Evolutionary conservation across 179 eudicot species (phyloP), one percentile per base, ranked within the genome.

Genomic region (Spergularia azorica): DNA sequence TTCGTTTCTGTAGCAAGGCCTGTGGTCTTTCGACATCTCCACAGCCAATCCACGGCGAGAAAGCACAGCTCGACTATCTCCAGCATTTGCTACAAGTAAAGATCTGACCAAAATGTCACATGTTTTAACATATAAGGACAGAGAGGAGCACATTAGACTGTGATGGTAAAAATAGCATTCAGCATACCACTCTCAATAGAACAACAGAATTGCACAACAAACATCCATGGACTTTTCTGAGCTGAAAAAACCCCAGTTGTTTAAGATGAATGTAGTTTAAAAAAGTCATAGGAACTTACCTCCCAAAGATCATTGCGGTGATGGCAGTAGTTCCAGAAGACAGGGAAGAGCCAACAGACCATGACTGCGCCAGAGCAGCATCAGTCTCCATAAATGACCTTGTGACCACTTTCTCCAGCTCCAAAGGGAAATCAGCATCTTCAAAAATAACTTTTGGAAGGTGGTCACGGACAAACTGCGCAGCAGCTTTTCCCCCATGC

Each of bases 281-380:
- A 64, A 46, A 57, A 70, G 26, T 26, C 26, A 66, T 4, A 63
- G 63, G 56, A 17, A 46, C 64, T 79, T 79, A 96, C 99, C 98
- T 91, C 57, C 99, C 99, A 70, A 91, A 94, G 71, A 96, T 94
- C 97, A 96, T 96, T 70, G 99, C 99, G 73, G 98, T 90, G 71
- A 96, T 89, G 41, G 97, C 99, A 73, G 99, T 96, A 58, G 99
- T 96, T 71, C 99, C 99, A 77, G 99, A 95, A 67, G 91, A 88
- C 18, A 85, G 79, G 56, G 92, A 64, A 68, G 96, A 82, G 78
- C 90, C 92, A 51, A 76, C 64, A 73, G 87, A 77, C 86, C 93
- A 95, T 32, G 97, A 88, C 77, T 85, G 81, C 6, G 95, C 99
- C 80, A 95, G 89, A 63, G 94, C 97, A 74, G 89, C 79, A 86